Conservation (phyloP, 306 rosid species). For the Quercus parvula region DNA sequence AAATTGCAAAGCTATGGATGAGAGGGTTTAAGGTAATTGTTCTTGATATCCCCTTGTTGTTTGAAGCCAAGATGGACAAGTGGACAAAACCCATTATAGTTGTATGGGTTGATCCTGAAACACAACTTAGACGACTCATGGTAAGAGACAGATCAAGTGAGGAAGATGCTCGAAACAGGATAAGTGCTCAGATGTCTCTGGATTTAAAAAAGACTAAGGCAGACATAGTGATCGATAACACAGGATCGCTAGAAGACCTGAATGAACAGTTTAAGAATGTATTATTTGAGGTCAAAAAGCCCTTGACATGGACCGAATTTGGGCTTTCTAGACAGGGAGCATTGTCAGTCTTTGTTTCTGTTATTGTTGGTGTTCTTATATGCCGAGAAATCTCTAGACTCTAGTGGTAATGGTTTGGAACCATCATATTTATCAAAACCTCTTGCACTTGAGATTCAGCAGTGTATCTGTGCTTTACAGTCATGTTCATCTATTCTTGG, state of each 20-base stretch:
- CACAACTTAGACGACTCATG: slow-evolving; percentile 64
- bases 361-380: slow-evolving; percentile 43
- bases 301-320: slow-evolving; percentile 73
- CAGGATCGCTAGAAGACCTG: slow-evolving; percentile 71
- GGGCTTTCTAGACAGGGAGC: slow-evolving; percentile 73
- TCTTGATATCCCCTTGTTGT: slow-evolving; percentile 76
- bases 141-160: slow-evolving; percentile 52
- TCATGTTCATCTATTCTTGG: neutral
- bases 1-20: slow-evolving; percentile 67
- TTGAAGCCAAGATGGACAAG: slow-evolving; percentile 78
- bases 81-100: slow-evolving; percentile 83
- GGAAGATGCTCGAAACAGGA: slow-evolving; percentile 61
- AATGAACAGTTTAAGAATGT: slow-evolving; percentile 51
- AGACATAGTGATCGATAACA: slow-evolving; percentile 67
- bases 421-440: neutral
- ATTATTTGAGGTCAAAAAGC: slow-evolving; percentile 52
- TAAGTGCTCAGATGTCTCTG: slow-evolving; percentile 75
- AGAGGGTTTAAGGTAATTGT: slow-evolving; percentile 78
- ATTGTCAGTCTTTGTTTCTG: slow-evolving; percentile 31
- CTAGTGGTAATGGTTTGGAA: slow-evolving; percentile 21
- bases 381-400: slow-evolving; percentile 33
- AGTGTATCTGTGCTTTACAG: neutral
- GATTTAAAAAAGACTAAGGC: slow-evolving; percentile 63
- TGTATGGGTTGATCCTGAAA: slow-evolving; percentile 86
- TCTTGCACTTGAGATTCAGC: slow-evolving; percentile 3